These are phyloP conservation scores for Poronia punctata DNA, from an alignment of 495 filamentous ascomycete species.

Conservation along the genomic window DNA sequence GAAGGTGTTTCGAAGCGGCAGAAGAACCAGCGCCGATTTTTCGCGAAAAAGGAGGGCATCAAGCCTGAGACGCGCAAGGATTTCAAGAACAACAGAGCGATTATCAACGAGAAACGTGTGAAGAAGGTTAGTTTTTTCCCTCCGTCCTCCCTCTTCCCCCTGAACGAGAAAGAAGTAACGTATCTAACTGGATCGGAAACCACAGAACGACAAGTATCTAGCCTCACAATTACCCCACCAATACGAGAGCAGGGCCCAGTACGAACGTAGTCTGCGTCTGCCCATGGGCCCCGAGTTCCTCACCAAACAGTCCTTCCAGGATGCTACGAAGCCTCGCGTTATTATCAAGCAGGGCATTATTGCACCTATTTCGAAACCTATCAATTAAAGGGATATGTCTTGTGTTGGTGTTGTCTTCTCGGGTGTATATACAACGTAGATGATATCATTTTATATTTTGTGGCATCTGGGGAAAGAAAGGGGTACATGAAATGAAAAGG, in stretches of 20 bases:
- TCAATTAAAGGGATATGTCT: conserved; percentile 11
- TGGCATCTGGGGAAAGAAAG: not conserved
- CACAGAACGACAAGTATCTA: conserved; percentile 78
- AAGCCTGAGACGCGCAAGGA: conserved; percentile 73
- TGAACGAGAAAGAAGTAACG: too few species aligned
- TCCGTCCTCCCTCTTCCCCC: not conserved
- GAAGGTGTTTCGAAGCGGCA: conserved; percentile 62
- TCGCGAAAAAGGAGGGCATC: conserved; percentile 70
- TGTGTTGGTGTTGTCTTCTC: too few species aligned
- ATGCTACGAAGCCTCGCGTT: conserved; percentile 81
- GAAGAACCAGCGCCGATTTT: conserved; percentile 53
- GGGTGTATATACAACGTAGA: too few species aligned
- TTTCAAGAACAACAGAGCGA: conserved; percentile 69
- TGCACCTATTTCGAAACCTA: conserved; percentile 76
- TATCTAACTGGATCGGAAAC: too few species aligned
- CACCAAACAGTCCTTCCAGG: conserved; percentile 89
- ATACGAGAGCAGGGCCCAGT: conserved; percentile 80
- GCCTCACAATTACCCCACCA: conserved; percentile 75
- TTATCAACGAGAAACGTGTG: conserved; percentile 85
- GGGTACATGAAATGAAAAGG: not conserved
- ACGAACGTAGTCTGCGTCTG: conserved; percentile 79
- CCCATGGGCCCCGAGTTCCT: conserved; percentile 92
- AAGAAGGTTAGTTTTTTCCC: conserved; percentile 62
- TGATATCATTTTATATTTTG: too few species aligned
- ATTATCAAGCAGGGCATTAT: conserved; percentile 91